These are phyloP conservation scores for Trapa incisa DNA, from an alignment of 345 rosid genomes.

Conservation along the genomic window DNA sequence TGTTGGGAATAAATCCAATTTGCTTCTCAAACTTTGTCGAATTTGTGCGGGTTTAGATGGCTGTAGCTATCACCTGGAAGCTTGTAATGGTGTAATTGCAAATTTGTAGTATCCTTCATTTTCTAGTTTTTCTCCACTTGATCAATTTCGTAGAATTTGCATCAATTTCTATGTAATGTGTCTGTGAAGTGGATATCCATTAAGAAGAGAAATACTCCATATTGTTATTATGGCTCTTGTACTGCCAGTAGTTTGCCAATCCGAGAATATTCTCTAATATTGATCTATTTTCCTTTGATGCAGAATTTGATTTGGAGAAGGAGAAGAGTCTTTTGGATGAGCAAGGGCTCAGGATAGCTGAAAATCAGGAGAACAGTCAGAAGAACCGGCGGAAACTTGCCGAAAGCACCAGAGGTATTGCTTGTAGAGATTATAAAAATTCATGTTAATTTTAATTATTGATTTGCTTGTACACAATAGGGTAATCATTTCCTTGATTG, in stretches of 20 bases:
- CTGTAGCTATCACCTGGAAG: neutral
- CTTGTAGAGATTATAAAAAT: constrained; percentile 28
- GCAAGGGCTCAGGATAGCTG: constrained; percentile 90
- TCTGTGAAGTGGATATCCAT: neutral
- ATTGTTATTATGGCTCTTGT: neutral
- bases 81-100: neutral
- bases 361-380: constrained; percentile 92
- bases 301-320: constrained; percentile 91
- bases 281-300: constrained; percentile 2
- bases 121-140: neutral
- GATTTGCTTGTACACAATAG: neutral
- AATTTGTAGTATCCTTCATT: neutral
- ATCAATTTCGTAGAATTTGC: too few relatives aligned
- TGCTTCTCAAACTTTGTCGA: neutral
- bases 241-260: neutral
- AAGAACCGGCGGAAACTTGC: constrained; percentile 94
- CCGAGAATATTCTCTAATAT: neutral
- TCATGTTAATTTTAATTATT: neutral
- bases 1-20: neutral
- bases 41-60: neutral
- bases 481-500: neutral
- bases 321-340: constrained; percentile 81
- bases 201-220: neutral
- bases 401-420: constrained; percentile 88
- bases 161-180: neutral